Evolutionary conservation across 306 rosid species (phyloP), one percentile per base, ranked within the genome.

Genomic region (Trifolium dubium): DNA sequence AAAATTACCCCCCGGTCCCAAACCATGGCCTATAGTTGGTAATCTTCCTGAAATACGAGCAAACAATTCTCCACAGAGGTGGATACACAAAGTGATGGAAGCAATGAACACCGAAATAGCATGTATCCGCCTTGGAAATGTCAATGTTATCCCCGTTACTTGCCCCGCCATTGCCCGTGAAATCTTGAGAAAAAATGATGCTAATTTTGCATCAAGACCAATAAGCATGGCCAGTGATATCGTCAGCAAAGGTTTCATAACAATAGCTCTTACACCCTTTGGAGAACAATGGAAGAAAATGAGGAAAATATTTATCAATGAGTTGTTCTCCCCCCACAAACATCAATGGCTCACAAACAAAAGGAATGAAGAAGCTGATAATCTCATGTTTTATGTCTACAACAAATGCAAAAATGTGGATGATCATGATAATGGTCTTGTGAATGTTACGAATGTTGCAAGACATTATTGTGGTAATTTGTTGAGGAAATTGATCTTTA

Each of bases 1-100:
- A 0, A 69, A 50, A 6, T 59, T 77, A 1, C 83, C 84, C 1
- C 84, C 88, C 0, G 82, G 84, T 17, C 86, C 84, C 2, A 82
- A 79, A 75, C 84, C 86, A 40, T 84, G 84, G 85, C 82, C 84
- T n/a, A 64, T 85, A 13, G 69, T 82, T 2, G 86, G 89, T 1
- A 69, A 76, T 19, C 64, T 85, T 6, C 84, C 81, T 5, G 81
- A 85, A 77, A 68, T 85, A 79, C 75, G 77, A 39, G 51, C 65
- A 54, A 82, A 60, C 72, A 82, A 69, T 32, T 53, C 86, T 6
- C 6, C 43, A 0, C 18, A 30, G 11, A 18, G 14, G 29, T 87
- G 88, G 91, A 80, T 87, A 5, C 87, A 79, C 34, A 30, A 51
- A 1, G 1, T 85, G 0, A 63, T 89, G 87, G 68, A 77, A 13